Conservation (phyloP, 2,329 filamentous ascomycete species). For the Phialocephala subalpina region DNA sequence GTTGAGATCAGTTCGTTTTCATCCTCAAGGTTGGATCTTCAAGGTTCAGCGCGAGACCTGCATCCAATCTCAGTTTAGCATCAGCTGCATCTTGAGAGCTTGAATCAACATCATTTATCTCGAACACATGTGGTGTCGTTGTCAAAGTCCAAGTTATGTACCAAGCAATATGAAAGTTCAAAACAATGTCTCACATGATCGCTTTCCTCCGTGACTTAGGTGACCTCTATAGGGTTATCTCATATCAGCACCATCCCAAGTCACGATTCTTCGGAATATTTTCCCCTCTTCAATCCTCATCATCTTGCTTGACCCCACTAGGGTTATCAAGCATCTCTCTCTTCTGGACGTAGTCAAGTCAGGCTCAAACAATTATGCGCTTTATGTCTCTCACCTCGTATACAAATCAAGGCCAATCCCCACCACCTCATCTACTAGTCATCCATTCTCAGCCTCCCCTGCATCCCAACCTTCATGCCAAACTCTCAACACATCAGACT, state of each 20-base stretch:
- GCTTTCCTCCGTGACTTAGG: background rate
- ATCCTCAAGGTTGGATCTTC: background rate
- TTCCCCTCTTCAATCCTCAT: background rate
- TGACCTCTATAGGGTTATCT: background rate
- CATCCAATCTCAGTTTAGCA: too few species aligned
- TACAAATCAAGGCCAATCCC: conserved; percentile 6
- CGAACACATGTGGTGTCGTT: background rate
- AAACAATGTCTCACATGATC: background rate
- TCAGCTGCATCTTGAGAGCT: too few species aligned
- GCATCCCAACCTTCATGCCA: background rate
- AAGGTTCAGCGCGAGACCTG: background rate
- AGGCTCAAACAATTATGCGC: too few species aligned
- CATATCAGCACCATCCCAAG: background rate
- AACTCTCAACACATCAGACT: background rate
- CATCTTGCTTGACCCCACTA: background rate
- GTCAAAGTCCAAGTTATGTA: background rate
- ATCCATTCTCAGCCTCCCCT: background rate
- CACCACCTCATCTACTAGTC: background rate
- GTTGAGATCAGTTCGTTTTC: background rate
- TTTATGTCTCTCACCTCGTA: conserved; percentile 3
- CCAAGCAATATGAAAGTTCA: background rate
- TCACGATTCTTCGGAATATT: background rate
- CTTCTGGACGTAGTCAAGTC: background rate
- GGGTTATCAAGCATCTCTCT: background rate
- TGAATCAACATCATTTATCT: background rate